A percentile compares a stretch with the other conserved stretches of the same genome.
These are phyloP conservation scores for Heliamphora pulchella DNA, from an alignment of 179 eudicot species.

Conservation along the genomic window DNA sequence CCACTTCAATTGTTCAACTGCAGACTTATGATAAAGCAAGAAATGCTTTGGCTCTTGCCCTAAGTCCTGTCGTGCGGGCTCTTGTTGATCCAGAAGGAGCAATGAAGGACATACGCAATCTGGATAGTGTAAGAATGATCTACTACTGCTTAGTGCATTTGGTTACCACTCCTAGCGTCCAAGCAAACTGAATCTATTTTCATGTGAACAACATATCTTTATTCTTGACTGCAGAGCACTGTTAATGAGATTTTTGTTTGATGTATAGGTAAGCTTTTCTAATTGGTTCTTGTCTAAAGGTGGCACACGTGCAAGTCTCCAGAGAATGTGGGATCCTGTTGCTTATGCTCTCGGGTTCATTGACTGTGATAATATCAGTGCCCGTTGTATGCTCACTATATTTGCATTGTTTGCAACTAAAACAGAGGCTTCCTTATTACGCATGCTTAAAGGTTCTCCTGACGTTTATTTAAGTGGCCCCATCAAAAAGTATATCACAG, in stretches of 20 bases:
- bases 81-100: constrained; percentile 99
- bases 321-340: constrained; percentile 99
- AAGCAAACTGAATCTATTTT: background rate
- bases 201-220: background rate
- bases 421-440: constrained; percentile 92
- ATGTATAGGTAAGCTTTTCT: constrained; percentile 82
- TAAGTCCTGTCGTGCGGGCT: constrained; percentile 95
- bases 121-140: constrained; percentile 62
- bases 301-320: constrained; percentile 87
- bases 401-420: constrained; percentile 93
- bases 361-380: constrained; percentile 97
- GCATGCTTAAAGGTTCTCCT: constrained; percentile 99
- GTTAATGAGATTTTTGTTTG: background rate
- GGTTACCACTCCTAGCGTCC: constrained; percentile 1
- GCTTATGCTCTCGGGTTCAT: constrained; percentile 99
- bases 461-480: constrained; percentile 94
- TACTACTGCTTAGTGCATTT: constrained; percentile 2
- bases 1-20: constrained; percentile 21
- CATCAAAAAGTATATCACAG: constrained; percentile 72
- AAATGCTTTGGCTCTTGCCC: constrained; percentile 95
- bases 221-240: constrained; percentile 2
- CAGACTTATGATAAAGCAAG: constrained; percentile 98
- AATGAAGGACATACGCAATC: constrained; percentile 68
- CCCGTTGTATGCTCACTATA: constrained; percentile 99
- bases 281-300: constrained; percentile 98